Evolutionary conservation across 306 rosid genomes (phyloP), one percentile per base, ranked within the genome.

Genomic region (Cucurbita ficifolia): DNA sequence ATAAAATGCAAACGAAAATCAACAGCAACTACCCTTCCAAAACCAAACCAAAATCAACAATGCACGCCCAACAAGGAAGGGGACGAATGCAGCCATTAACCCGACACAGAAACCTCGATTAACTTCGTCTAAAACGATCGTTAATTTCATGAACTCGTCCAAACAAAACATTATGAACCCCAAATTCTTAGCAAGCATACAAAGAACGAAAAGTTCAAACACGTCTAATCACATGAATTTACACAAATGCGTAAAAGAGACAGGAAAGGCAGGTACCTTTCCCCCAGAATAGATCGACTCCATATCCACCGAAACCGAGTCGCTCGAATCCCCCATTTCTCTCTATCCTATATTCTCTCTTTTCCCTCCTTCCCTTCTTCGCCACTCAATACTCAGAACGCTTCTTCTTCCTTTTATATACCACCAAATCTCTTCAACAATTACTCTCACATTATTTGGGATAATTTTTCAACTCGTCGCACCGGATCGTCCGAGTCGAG

Each of bases 291-390:
- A 84, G 73, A 85, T 65, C 52, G 93, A 84, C 16, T 94, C 97
- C 78, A 94, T 86, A 80, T 94, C 97, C 53, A 94, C 84, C 74
- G 95, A 90, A 75, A 87, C 95, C 1, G 96, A 94, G 79, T 94
- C 96, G 86, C 85, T 85, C 6, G 97, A 86, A 79, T 92, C 96
- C 72, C 79, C 82, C 95, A 85, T 64, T 76, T 36, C 77, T 48
- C 57, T 14, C 70, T 51, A 48, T 16, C 67, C n/a, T 14, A 49
- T 49, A 49, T 29, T 77, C 49, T 73, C 78, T 22, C 75, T 13
- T 21, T 43, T 14, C 72, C 29, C 24, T 40, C 9, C 72, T 67
- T 45, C 40, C 48, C 29, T 40, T 49, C 40, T 68, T 45, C 42
- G 57, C 42, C 39, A 69, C 73, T 69, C 22, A 69, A 69, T 49